These are phyloP conservation scores for Adansonia madagascariensis DNA, from an alignment of 441 rosid genomes.

Conservation along the genomic window DNA sequence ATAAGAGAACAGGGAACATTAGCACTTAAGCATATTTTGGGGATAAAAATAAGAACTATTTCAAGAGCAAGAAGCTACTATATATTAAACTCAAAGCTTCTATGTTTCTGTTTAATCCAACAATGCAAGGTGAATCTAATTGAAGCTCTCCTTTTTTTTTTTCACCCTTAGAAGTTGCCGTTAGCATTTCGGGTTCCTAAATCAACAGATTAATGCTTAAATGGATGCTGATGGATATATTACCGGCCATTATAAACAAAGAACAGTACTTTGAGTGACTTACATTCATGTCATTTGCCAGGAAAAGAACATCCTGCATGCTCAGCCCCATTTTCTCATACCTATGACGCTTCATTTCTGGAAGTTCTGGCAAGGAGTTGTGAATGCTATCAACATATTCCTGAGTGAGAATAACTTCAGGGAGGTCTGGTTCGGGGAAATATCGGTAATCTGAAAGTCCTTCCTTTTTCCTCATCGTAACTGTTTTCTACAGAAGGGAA, in stretches of 20 bases:
- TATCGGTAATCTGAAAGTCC: slow-evolving; percentile 93
- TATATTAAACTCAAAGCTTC: not conserved
- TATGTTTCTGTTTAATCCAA: not conserved
- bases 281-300: slow-evolving; percentile 81
- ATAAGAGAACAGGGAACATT: not conserved
- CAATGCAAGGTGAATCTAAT: not conserved
- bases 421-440: slow-evolving; percentile 97
- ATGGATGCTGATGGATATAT: not conserved
- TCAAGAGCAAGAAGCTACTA: not conserved
- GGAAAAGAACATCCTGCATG: slow-evolving; percentile 93
- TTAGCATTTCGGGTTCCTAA: not conserved
- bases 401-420: slow-evolving; percentile 71
- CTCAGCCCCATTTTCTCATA: slow-evolving; percentile 84
- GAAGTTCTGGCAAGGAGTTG: slow-evolving; percentile 82
- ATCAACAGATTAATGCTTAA: not conserved
- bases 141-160: not conserved
- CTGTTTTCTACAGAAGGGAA: slow-evolving; percentile 64
- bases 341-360: slow-evolving; percentile 84
- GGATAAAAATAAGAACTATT: not conserved
- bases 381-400: slow-evolving; percentile 63
- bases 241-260: not conserved
- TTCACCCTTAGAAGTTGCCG: not conserved
- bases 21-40: not conserved
- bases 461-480: slow-evolving; percentile 97
- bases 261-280: slow-evolving; percentile 37